Percentiles rank a stretch among this genome's conserved stretches.
These are phyloP conservation scores for Penicillium manginii DNA, from an alignment of 495 filamentous ascomycete genomes.

Conservation along the genomic window DNA sequence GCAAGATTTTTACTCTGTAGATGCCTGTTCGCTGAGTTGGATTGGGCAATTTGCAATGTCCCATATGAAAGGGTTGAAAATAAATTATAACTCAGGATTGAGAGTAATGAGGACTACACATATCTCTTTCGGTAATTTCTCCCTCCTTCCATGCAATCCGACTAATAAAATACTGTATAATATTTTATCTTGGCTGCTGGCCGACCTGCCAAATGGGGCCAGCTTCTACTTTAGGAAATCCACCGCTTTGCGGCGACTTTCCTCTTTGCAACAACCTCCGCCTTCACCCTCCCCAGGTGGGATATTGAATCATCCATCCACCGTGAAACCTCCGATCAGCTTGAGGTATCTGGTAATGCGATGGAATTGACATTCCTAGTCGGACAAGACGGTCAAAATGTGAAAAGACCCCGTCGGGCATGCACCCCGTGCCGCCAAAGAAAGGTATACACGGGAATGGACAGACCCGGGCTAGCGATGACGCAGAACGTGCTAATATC, in stretches of 20 bases:
- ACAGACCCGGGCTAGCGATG: background rate
- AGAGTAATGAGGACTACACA: too few species aligned
- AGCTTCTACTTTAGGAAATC: background rate
- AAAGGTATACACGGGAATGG: constrained; percentile 19
- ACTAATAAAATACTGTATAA: too few species aligned
- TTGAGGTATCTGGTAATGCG: background rate
- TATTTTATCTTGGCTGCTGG: background rate
- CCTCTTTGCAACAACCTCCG: background rate
- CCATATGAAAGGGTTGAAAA: too few species aligned
- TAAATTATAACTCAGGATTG: too few species aligned
- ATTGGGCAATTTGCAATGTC: too few species aligned
- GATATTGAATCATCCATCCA: background rate
- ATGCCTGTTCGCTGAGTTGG: too few species aligned
- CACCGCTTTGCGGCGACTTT: background rate
- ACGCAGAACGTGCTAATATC: background rate
- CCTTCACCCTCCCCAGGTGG: background rate
- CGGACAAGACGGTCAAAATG: constrained; percentile 18
- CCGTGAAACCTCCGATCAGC: too few species aligned
- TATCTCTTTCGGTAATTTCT: too few species aligned
- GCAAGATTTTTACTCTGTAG: too few species aligned
- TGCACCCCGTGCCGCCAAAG: constrained; percentile 19
- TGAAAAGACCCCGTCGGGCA: constrained; percentile 20
- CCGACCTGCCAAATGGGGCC: background rate
- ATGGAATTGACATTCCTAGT: constrained; percentile 31
- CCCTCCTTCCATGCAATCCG: too few species aligned